Percentiles rank a stretch among this genome's conserved stretches.
Conservation (phyloP, 1,139 yeast genomes). For the Yamadazyma spencermartinsiae region DNA sequence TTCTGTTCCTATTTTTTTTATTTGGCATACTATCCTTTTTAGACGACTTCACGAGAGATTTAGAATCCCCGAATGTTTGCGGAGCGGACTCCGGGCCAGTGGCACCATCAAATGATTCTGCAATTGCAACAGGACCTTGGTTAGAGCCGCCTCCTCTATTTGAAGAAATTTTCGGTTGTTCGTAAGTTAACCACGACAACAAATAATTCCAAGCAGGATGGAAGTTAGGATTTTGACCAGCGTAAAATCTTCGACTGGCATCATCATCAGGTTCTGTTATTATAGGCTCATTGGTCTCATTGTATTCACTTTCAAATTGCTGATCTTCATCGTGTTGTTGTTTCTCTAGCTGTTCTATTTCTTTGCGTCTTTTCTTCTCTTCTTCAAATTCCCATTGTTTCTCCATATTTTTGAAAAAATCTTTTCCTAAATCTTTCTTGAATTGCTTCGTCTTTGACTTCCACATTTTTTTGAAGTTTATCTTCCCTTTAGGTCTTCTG, state of each 20-base stretch:
- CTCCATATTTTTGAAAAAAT: constrained; percentile 28
- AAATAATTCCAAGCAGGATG: constrained; percentile 41
- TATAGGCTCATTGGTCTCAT: constrained; percentile 9
- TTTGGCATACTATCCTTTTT: neutral
- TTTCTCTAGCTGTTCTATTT: constrained; percentile 10
- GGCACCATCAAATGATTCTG: neutral
- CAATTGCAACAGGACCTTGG: neutral
- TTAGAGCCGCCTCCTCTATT: neutral
- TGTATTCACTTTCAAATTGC: constrained; percentile 4
- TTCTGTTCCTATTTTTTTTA: constrained; percentile 1
- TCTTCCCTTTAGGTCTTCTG: constrained; percentile 23
- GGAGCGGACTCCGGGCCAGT: constrained; percentile 1
- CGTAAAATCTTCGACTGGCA: constrained; percentile 9
- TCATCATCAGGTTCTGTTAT: constrained; percentile 15
- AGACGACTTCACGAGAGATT: constrained; percentile 1
- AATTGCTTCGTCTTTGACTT: constrained; percentile 27
- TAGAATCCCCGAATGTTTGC: neutral
- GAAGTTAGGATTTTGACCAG: constrained; percentile 32
- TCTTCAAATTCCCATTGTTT: constrained; percentile 23
- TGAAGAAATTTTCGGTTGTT: constrained; percentile 12
- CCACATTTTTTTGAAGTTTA: constrained; percentile 26
- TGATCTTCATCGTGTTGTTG: constrained; percentile 6
- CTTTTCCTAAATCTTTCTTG: constrained; percentile 33
- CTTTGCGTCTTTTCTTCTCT: constrained; percentile 17
- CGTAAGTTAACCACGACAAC: constrained; percentile 39